Conservation (phyloP, 2,329 filamentous ascomycete species). For the Knoxdaviesia capensis region DNA sequence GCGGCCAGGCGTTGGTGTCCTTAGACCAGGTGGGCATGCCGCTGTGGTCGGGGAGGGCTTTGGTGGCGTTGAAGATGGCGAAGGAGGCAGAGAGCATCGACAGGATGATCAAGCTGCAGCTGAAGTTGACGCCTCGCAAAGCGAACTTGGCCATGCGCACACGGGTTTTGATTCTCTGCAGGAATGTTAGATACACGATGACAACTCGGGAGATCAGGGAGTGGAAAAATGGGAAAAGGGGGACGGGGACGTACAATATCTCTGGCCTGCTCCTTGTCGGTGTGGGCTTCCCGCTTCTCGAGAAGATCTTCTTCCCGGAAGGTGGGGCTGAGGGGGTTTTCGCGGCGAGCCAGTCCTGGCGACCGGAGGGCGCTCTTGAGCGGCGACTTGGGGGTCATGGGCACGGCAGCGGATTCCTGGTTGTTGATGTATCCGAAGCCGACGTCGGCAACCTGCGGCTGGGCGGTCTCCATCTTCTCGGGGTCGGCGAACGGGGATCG, state of each 20-base stretch:
- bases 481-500: conserved; percentile 39
- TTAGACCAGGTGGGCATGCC: conserved; percentile 68
- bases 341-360: conserved; percentile 56
- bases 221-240: conserved; percentile 9
- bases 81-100: conserved; percentile 79
- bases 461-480: conserved; percentile 30
- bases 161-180: conserved; percentile 74
- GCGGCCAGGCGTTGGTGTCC: conserved; percentile 70
- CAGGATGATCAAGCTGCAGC: conserved; percentile 86
- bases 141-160: conserved; percentile 88
- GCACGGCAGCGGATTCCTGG: conserved; percentile 37
- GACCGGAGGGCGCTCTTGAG: conserved; percentile 82
- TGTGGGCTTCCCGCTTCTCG: conserved; percentile 63
- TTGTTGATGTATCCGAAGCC: conserved; percentile 77
- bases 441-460: conserved; percentile 63
- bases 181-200: neutral
- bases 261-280: conserved; percentile 70
- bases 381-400: conserved; percentile 52
- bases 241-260: conserved; percentile 50
- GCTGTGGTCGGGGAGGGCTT: conserved; percentile 51
- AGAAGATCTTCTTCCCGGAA: conserved; percentile 74
- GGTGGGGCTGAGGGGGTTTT: conserved; percentile 73
- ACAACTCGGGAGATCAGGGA: neutral
- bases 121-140: conserved; percentile 90
- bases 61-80: conserved; percentile 81